A percentile compares a stretch with the other conserved stretches of the same genome.
These are phyloP conservation scores for Botrytis medusae DNA, from an alignment of 2,329 filamentous ascomycete species.

Conservation along the genomic window DNA sequence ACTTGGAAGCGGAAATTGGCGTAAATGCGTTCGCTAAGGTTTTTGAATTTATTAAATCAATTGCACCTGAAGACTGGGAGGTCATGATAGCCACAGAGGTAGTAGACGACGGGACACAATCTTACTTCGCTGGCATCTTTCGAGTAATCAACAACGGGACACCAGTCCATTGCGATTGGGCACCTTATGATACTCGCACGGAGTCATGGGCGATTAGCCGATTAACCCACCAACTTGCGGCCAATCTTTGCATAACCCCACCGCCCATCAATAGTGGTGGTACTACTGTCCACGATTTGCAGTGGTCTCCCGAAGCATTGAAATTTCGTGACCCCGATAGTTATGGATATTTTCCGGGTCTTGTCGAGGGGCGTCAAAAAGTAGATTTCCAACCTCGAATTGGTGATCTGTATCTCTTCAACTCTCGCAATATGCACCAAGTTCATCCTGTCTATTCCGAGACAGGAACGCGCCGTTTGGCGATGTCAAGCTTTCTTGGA, in stretches of 20 bases:
- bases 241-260: not conserved
- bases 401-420: constrained; percentile 14
- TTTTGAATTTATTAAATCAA: constrained; percentile 12
- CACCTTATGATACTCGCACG: constrained; percentile 25
- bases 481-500: constrained; percentile 16
- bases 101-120: not conserved
- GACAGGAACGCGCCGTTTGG: not conserved
- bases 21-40: constrained; percentile 9
- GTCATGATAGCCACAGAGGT: constrained; percentile 14
- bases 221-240: constrained; percentile 18
- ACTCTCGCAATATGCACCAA: constrained; percentile 19
- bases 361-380: not conserved
- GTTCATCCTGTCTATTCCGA: not conserved
- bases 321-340: constrained; percentile 7
- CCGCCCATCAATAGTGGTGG: constrained; percentile 2
- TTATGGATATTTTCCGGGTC: constrained; percentile 13
- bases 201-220: constrained; percentile 22
- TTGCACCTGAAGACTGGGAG: constrained; percentile 12
- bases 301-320: constrained; percentile 14
- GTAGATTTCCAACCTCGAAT: constrained; percentile 2
- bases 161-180: constrained; percentile 37
- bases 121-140: constrained; percentile 44
- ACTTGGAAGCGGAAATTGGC: not conserved
- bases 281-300: constrained; percentile 4
- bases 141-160: constrained; percentile 40